Base-by-base conservation (phyloP, 1,139 yeast genomes). In the Blastobotrys persicus region DNA sequence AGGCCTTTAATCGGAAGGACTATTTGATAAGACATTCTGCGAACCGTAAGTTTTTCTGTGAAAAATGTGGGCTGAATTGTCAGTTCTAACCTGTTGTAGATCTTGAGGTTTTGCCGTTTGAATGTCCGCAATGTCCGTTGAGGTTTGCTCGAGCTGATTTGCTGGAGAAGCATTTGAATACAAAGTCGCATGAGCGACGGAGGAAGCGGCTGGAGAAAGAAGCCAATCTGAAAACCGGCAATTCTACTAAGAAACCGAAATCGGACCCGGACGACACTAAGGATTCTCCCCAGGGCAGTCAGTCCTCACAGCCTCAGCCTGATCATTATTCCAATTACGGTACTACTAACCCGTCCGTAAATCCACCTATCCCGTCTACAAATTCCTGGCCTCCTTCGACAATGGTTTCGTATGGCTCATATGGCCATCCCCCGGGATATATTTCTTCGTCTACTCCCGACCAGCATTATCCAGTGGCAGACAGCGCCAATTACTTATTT, bases 1-100 rank as follows among this genome's bases (percentile, higher is more conserved):
- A 68, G 55, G 54, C 62, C 35, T 68, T 68, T 53, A 66, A 67
- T 50, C 60, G 72, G 26, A 58, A 68, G 11, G 72, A 68, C 53
- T 68, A 68, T 51, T 59, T 68, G 23, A 65, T 64, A 17, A 59
- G 72, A 14, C 72, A 68, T 51, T 59, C 70, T 13, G 67, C 67
- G 3, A 68, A 68, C 52, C 71, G 62, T 59, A 44, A 37, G 63
- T 55, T 2, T 4, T 14, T 23, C 19, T 13, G 11, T 19, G 16
- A 3, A 23, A 5, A 23, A 5, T 23, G 9, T 6, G 28, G n/a
- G 9, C 5, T 23, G 5, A 23, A 23, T 23, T 23, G 28, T 5
- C 9, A 9, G 28, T 23, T 23, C 28, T 23, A 9, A 23, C 28
- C 5, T 6, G 9, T 23, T 23, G 5, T 42, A 57, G 62, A 62